phyloP scores from a whole-genome alignment of 306 rosid species.

The Acmispon strigosus region DNA sequence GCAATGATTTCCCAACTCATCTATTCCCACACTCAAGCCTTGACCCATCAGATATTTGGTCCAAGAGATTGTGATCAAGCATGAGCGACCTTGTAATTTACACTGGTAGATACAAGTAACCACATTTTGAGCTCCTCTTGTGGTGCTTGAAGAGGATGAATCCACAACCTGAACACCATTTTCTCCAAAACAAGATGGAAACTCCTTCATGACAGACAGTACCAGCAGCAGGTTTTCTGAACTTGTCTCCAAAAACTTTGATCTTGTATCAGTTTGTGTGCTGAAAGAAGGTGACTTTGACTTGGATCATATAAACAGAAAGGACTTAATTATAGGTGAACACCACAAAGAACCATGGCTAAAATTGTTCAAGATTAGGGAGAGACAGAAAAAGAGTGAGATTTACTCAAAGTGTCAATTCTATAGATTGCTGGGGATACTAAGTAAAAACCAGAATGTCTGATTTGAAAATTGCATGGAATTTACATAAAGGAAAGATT shows the following conservation, averaged over 20 bases:
- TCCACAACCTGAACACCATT: constrained; percentile 85
- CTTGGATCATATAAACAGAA: constrained; percentile 4
- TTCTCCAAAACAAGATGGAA: constrained; percentile 98
- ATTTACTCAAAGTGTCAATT: constrained; percentile 27
- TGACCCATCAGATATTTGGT: constrained; percentile 81
- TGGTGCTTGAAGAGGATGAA: constrained; percentile 46
- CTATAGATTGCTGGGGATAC: background rate
- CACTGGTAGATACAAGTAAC: constrained; percentile 80
- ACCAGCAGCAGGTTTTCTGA: background rate
- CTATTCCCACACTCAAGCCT: constrained; percentile 62
- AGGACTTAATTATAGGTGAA: constrained; percentile 6
- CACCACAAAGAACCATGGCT: constrained; percentile 14
- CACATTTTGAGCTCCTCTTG: constrained; percentile 59
- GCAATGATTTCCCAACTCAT: constrained; percentile 48
- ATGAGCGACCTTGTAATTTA: constrained; percentile 44
- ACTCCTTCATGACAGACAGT: constrained; percentile 62
- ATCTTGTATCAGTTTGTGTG: constrained; percentile 11
- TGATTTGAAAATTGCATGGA: constrained; percentile 5
- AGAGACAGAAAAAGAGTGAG: background rate
- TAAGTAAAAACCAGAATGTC: constrained; percentile 18
- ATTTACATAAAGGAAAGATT: constrained; percentile 10
- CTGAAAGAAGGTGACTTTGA: background rate
- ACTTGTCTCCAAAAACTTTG: constrained; percentile 7
- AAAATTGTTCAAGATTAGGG: background rate
- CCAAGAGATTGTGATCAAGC: constrained; percentile 84